phyloP scores from a whole-genome alignment of 257 asterid species.

The Gentiana straminea region DNA sequence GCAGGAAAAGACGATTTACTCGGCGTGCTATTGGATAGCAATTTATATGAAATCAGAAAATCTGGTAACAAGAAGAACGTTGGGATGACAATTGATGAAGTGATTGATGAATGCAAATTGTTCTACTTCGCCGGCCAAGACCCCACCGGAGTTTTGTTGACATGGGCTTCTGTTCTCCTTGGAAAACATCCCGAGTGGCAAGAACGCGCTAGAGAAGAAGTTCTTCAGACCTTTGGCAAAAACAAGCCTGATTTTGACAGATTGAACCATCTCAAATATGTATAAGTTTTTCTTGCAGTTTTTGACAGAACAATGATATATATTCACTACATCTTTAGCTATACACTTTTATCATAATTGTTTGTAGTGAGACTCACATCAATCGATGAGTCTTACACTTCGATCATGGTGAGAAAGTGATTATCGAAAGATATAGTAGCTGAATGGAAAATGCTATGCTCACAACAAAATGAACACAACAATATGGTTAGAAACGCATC shows the following conservation, averaged over 20 bases:
- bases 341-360: background rate
- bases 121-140: constrained; percentile 4
- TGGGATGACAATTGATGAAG: constrained; percentile 2
- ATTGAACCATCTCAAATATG: constrained; percentile 6
- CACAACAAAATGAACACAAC: too few relatives aligned
- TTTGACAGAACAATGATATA: too few relatives aligned
- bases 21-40: background rate
- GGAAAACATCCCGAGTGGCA: constrained; percentile 7
- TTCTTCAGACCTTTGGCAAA: constrained; percentile 2
- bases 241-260: background rate
- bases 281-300: background rate
- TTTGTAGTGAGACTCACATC: background rate
- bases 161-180: background rate
- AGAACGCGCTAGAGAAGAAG: constrained; percentile 10
- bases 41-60: background rate
- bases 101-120: constrained; percentile 1
- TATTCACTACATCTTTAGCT: too few relatives aligned
- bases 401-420: background rate
- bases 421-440: too few relatives aligned
- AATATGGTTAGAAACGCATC: too few relatives aligned
- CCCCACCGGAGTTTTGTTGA: background rate
- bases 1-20: background rate
- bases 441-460: too few relatives aligned
- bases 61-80: constrained; percentile 4
- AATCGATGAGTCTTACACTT: background rate